Percentiles rank a stretch among this genome's conserved stretches.
phyloP scores from a whole-genome alignment of 768 basidiomycete species.

The Russula vinacea region DNA sequence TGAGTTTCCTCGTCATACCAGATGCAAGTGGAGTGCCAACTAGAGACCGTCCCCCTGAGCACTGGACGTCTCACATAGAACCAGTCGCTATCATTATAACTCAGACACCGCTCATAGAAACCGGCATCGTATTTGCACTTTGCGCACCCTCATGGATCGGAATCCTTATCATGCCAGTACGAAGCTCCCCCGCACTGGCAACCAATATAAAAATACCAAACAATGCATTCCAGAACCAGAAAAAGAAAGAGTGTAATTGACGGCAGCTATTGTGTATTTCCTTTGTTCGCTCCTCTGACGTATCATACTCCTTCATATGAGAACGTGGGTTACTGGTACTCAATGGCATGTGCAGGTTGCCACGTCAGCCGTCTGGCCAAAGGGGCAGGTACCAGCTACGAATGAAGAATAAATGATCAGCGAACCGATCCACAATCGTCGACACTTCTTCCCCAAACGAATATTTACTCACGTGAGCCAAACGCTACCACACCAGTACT shows the following conservation, averaged over 20 bases:
- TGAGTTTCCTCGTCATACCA: not conserved
- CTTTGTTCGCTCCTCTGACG: not conserved
- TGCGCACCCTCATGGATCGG: not conserved
- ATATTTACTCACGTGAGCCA: slow-evolving; percentile 40
- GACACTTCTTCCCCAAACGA: not conserved
- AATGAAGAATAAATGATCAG: not conserved
- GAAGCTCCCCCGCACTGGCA: not conserved
- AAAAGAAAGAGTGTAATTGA: not conserved
- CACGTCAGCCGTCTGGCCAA: slow-evolving; percentile 22
- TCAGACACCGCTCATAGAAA: not conserved
- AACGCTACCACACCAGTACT: slow-evolving; percentile 47
- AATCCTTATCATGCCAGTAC: not conserved
- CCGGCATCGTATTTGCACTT: not conserved
- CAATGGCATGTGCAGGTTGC: slow-evolving; percentile 17
- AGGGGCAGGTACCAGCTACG: slow-evolving; percentile 27
- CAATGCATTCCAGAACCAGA: not conserved
- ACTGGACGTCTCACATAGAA: not conserved
- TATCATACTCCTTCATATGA: not conserved
- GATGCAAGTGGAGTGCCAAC: not conserved
- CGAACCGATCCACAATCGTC: not conserved
- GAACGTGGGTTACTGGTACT: not conserved
- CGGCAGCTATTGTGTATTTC: not conserved
- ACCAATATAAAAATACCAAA: not conserved
- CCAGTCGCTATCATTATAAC: not conserved
- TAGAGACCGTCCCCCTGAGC: not conserved